Evolutionary conservation across 805 yeast species (phyloP).

Genomic region (Lipomyces spencermartinsiae): DNA sequence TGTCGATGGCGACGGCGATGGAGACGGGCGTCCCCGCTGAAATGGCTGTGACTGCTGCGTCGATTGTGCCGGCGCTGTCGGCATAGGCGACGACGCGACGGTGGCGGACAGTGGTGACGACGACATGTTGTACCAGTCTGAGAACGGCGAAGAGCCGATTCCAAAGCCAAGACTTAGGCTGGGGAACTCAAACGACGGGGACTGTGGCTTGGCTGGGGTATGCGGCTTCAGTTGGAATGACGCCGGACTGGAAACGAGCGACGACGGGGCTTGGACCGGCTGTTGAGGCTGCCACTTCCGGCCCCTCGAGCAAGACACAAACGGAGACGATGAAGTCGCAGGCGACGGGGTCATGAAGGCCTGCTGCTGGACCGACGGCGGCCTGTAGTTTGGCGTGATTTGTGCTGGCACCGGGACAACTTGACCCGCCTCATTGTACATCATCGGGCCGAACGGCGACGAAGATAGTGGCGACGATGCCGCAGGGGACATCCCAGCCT

Average conservation of each 20-base stretch:
- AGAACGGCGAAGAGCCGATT: slow-evolving; percentile 13
- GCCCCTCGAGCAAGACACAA: slow-evolving; percentile 1
- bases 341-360: slow-evolving; percentile 12
- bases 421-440: slow-evolving; percentile 10
- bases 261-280: background rate
- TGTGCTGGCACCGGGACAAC: slow-evolving; percentile 10
- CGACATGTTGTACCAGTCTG: slow-evolving; percentile 21
- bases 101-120: background rate
- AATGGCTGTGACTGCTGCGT: background rate
- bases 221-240: slow-evolving; percentile 12
- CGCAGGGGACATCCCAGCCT: slow-evolving; percentile 13
- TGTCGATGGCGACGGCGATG: slow-evolving; percentile 11
- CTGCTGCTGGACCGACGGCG: background rate
- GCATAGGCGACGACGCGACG: background rate
- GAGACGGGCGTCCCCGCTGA: background rate
- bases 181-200: background rate
- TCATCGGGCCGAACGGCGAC: slow-evolving; percentile 9
- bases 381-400: background rate
- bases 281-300: slow-evolving; percentile 6
- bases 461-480: slow-evolving; percentile 1
- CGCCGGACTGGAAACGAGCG: background rate
- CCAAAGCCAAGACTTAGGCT: slow-evolving; percentile 9
- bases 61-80: background rate
- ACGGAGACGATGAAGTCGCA: slow-evolving; percentile 8
- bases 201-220: slow-evolving; percentile 3